These are phyloP conservation scores for Podila clonocystis DNA, from an alignment of 192 early-diverging fungal species.

Conservation along the genomic window DNA sequence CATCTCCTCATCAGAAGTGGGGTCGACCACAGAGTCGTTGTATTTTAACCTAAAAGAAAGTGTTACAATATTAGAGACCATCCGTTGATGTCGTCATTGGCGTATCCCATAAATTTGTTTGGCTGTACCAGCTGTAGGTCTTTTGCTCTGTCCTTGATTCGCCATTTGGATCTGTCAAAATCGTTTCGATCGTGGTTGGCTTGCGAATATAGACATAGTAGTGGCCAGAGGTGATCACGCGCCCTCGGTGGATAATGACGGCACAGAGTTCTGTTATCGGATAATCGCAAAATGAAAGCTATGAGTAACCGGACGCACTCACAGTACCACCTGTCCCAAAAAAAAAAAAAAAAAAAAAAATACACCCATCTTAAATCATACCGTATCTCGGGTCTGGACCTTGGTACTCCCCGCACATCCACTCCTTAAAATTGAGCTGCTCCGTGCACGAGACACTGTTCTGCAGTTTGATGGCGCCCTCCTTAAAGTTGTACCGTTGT, in stretches of 20 bases:
- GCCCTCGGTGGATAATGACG: conserved; percentile 40
- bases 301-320: no score
- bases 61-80: no score
- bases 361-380: background rate
- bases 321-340: no score
- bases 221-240: conserved; percentile 33
- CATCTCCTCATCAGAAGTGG: conserved; percentile 32
- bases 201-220: conserved; percentile 45
- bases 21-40: conserved; percentile 35
- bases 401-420: conserved; percentile 28
- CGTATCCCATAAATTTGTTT: background rate
- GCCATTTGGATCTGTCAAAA: conserved; percentile 24
- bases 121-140: conserved; percentile 24
- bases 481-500: conserved; percentile 37
- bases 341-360: no score
- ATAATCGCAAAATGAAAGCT: background rate
- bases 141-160: conserved; percentile 17
- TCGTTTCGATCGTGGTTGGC: conserved; percentile 26
- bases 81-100: background rate
- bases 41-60: conserved; percentile 49
- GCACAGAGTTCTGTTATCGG: conserved; percentile 27
- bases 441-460: conserved; percentile 39
- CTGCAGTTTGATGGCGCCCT: conserved; percentile 38
- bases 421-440: conserved; percentile 22
- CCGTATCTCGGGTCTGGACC: conserved; percentile 18